Percentiles rank a stretch among this genome's conserved stretches.
Evolutionary conservation across 2,329 filamentous ascomycete species (phyloP).

Genomic region (Pseudogymnoascus sp.): DNA sequence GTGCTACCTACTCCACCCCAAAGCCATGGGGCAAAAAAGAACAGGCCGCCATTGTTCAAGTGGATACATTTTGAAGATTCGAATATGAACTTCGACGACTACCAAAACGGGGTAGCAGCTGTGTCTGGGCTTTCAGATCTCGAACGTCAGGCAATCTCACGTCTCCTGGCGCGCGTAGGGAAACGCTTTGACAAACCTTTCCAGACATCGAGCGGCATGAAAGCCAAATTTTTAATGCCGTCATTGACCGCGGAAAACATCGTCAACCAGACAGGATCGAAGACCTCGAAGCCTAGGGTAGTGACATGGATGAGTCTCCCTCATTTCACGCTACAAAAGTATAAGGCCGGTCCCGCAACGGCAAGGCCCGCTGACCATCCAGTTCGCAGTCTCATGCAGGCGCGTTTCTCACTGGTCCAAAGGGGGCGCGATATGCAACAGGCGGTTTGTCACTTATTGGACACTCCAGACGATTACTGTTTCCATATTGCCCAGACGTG

Average conservation of each 20-base stretch:
- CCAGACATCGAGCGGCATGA: constrained; percentile 15
- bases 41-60: constrained; percentile 1
- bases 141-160: constrained; percentile 17
- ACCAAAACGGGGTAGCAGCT: background rate
- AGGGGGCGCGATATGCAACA: constrained; percentile 40
- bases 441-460: constrained; percentile 36
- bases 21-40: background rate
- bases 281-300: constrained; percentile 12
- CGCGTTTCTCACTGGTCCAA: constrained; percentile 34
- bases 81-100: constrained; percentile 8
- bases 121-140: constrained; percentile 11
- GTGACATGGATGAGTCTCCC: constrained; percentile 30
- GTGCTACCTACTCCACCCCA: constrained; percentile 2
- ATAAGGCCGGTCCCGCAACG: constrained; percentile 32
- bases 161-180: constrained; percentile 13
- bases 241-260: constrained; percentile 17
- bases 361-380: constrained; percentile 33
- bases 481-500: constrained; percentile 44
- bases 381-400: constrained; percentile 38
- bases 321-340: constrained; percentile 41
- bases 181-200: constrained; percentile 18
- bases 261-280: constrained; percentile 7
- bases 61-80: constrained; percentile 9
- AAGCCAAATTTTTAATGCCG: constrained; percentile 16
- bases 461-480: constrained; percentile 32